phyloP scores from a whole-genome alignment of 2,329 filamentous ascomycete genomes.

The Fusarium duplospermum region DNA sequence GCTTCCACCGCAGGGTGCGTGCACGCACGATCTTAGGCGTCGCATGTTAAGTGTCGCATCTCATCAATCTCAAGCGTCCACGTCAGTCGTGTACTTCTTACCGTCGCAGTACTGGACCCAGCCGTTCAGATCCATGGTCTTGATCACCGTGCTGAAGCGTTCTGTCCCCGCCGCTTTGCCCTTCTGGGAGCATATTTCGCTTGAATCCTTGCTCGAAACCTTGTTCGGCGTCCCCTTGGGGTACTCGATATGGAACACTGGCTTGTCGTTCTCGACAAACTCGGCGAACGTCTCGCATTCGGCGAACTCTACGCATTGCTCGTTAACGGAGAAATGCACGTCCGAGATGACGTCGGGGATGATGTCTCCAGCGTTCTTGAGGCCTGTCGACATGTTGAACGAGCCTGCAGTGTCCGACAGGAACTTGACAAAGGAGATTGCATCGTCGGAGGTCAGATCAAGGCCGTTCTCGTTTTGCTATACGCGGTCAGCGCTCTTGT shows the following conservation, averaged over 20 bases:
- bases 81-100: slow-evolving; percentile 44
- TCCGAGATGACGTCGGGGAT: slow-evolving; percentile 59
- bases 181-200: slow-evolving; percentile 56
- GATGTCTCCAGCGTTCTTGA: slow-evolving; percentile 76
- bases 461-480: slow-evolving; percentile 71
- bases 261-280: slow-evolving; percentile 71
- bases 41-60: background rate
- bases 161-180: slow-evolving; percentile 55
- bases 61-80: slow-evolving; percentile 18
- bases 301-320: slow-evolving; percentile 71
- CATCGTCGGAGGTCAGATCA: slow-evolving; percentile 66
- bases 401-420: slow-evolving; percentile 65
- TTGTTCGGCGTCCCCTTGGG: slow-evolving; percentile 59
- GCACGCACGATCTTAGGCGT: background rate
- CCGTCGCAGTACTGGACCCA: slow-evolving; percentile 70
- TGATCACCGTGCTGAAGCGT: slow-evolving; percentile 73
- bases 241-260: slow-evolving; percentile 81
- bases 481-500: slow-evolving; percentile 28
- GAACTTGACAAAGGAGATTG: slow-evolving; percentile 70
- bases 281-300: slow-evolving; percentile 69
- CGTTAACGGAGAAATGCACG: slow-evolving; percentile 76
- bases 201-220: slow-evolving; percentile 49
- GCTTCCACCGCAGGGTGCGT: background rate
- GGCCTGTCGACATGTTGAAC: slow-evolving; percentile 69
- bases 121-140: slow-evolving; percentile 72